phyloP scores from a whole-genome alignment of 176 grass and related monocot genomes.

The Thinopyrum elongatum region DNA sequence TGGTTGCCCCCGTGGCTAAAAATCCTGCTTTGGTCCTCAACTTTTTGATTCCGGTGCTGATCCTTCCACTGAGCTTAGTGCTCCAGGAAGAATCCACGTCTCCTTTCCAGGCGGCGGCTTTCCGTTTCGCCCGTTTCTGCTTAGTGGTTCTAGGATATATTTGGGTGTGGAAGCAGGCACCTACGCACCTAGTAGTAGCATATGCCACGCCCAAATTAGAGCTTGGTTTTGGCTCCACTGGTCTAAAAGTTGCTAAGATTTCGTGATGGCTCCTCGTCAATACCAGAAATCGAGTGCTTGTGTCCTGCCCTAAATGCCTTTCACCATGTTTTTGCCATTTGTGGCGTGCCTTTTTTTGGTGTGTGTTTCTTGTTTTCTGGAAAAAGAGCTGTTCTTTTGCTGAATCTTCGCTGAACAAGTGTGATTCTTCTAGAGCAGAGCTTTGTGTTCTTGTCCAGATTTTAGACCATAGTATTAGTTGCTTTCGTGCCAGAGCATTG shows the following conservation, averaged over 20 bases:
- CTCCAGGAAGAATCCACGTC: neutral
- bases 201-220: neutral
- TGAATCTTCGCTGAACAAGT: neutral
- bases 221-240: neutral
- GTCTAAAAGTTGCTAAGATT: conserved; percentile 4
- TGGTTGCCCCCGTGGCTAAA: neutral
- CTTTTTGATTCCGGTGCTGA: conserved; percentile 9
- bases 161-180: neutral
- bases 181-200: neutral
- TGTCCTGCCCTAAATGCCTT: neutral
- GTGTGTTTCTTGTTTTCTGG: neutral
- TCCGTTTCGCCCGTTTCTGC: neutral
- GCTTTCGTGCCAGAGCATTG: conserved; percentile 12
- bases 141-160: neutral
- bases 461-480: conserved; percentile 31
- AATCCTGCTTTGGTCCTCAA: neutral
- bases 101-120: conserved; percentile 11
- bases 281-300: neutral
- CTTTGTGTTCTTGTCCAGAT: conserved; percentile 16
- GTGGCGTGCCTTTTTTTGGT: neutral
- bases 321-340: neutral
- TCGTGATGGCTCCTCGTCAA: neutral
- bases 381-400: neutral
- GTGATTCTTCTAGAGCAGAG: neutral
- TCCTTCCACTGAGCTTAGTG: conserved; percentile 2